Evolutionary conservation across 164 flowering plant species (phyloP).

Genomic region (Aristolochia contorta): DNA sequence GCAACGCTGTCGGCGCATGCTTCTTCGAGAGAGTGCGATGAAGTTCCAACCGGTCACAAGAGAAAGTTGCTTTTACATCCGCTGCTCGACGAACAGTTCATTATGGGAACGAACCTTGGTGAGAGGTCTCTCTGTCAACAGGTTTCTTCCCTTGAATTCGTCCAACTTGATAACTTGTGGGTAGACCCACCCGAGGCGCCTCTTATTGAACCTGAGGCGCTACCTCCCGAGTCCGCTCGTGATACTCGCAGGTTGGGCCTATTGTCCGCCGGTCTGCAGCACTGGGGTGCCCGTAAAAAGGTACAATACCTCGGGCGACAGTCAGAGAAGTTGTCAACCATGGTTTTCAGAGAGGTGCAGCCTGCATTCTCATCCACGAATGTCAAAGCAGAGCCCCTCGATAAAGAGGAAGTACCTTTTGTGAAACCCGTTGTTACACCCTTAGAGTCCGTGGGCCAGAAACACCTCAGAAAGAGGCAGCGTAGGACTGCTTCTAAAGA

Average conservation of each 20-base stretch:
- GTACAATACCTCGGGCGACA: slow-evolving; percentile 35
- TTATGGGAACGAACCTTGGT: slow-evolving; percentile 37
- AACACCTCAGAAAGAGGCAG: slow-evolving; percentile 24
- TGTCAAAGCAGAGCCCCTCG: slow-evolving; percentile 3
- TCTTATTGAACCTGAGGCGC: neutral
- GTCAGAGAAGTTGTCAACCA: slow-evolving; percentile 4
- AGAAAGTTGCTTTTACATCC: slow-evolving; percentile 23
- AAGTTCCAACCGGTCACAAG: no score
- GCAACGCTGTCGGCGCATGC: no score
- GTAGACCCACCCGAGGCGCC: neutral
- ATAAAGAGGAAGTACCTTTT: slow-evolving; percentile 3
- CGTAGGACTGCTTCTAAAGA: neutral
- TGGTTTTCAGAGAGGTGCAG: neutral
- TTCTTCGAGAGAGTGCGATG: no score
- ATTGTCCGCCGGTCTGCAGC: slow-evolving; percentile 26
- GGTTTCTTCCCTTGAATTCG: slow-evolving; percentile 32
- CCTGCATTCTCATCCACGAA: neutral
- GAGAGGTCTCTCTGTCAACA: slow-evolving; percentile 29
- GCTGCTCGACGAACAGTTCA: slow-evolving; percentile 46
- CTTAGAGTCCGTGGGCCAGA: slow-evolving; percentile 1
- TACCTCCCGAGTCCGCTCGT: neutral
- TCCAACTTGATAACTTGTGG: slow-evolving; percentile 45
- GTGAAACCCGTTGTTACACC: neutral
- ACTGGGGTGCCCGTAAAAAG: slow-evolving; percentile 47
- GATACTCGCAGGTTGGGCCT: slow-evolving; percentile 8